These are phyloP conservation scores for Podospora fimiseda DNA, from an alignment of 495 filamentous ascomycete genomes.

Conservation along the genomic window DNA sequence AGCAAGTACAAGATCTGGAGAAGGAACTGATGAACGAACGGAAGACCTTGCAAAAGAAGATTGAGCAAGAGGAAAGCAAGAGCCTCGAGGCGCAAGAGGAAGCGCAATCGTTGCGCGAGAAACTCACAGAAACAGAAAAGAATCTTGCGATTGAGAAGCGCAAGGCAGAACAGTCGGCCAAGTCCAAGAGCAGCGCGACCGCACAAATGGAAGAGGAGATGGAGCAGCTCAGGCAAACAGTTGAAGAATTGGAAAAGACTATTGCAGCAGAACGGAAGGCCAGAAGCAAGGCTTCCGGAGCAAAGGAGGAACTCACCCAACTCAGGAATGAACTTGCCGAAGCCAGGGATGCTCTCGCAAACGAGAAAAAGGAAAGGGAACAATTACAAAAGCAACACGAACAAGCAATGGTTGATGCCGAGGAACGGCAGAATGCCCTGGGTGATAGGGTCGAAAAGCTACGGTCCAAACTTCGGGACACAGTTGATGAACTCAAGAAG, in stretches of 20 bases:
- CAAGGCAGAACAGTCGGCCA: slow-evolving; percentile 21
- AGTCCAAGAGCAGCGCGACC: slow-evolving; percentile 22
- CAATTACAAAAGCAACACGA: slow-evolving; percentile 31
- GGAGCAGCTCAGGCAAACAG: slow-evolving; percentile 36
- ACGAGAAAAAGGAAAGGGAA: slow-evolving; percentile 38
- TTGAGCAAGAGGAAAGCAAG: slow-evolving; percentile 24
- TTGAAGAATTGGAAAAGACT: slow-evolving; percentile 46
- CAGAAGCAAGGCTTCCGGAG: slow-evolving; percentile 31
- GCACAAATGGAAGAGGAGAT: slow-evolving; percentile 33
- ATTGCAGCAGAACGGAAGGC: slow-evolving; percentile 41
- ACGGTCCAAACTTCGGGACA: slow-evolving; percentile 56
- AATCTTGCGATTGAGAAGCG: slow-evolving; percentile 34
- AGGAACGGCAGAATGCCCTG: slow-evolving; percentile 49
- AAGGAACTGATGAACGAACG: slow-evolving; percentile 50
- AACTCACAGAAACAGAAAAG: slow-evolving; percentile 18
- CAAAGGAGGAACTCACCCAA: slow-evolving; percentile 27
- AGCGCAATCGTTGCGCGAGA: slow-evolving; percentile 24
- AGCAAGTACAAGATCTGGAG: slow-evolving; percentile 40
- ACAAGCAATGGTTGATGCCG: slow-evolving; percentile 41
- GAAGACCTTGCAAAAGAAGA: slow-evolving; percentile 26
- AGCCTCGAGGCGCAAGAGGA: slow-evolving; percentile 31
- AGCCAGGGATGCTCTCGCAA: slow-evolving; percentile 32
- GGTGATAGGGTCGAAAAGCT: slow-evolving; percentile 64
- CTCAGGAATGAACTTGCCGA: slow-evolving; percentile 31
- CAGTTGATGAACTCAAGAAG: slow-evolving; percentile 64